Base-by-base conservation (phyloP, 331 rosid genomes). In the Saraca asoca region DNA sequence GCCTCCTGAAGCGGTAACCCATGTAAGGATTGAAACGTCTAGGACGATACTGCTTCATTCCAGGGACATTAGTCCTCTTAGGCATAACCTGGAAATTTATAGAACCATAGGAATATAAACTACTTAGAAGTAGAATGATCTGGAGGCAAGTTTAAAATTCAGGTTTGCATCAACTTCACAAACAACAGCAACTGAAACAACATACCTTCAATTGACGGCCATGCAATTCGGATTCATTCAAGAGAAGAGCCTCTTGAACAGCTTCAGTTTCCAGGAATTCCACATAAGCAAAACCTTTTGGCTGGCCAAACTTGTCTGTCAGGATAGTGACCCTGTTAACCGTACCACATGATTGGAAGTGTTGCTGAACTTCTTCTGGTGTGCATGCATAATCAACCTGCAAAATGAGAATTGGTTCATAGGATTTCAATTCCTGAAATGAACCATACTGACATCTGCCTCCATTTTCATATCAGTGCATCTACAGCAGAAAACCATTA, bases 291-390 rank as follows among this genome's bases (percentile, higher is more conserved):
- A 93, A 93, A 75, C 98, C 98, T 82, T 93, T 93, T 16, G 96
- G 98, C 66, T 93, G 94, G 62, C 96, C 98, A 73, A 80, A 87
- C 78, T 93, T 93, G 80, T 93, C 98, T 2, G 98, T 93, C 74
- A 93, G 80, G 70, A 93, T 93, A 18, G 98, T 93, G 70, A 93
- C 98, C 79, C 96, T 85, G 82, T 93, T 93, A 54, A 93, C 98
- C 0, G 96, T 89, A 49, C 96, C 98, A 52, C 96, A 93, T 56
- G 96, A 89, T 69, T 93, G 96, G 78, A 93, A 93, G 81, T 93
- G 98, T 80, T 89, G 95, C 83, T 93, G 98, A 79, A 93, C 98
- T 87, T 93, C 98, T 82, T 93, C 96, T 78, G 98, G 98, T 6
- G 98, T 89, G 83, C 98, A 93, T 38, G 95, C 94, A 84, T 93